A percentile compares a stretch with the other conserved stretches of the same genome.
Conservation (phyloP, 495 filamentous ascomycete genomes). For the Bacidia gigantensis region DNA sequence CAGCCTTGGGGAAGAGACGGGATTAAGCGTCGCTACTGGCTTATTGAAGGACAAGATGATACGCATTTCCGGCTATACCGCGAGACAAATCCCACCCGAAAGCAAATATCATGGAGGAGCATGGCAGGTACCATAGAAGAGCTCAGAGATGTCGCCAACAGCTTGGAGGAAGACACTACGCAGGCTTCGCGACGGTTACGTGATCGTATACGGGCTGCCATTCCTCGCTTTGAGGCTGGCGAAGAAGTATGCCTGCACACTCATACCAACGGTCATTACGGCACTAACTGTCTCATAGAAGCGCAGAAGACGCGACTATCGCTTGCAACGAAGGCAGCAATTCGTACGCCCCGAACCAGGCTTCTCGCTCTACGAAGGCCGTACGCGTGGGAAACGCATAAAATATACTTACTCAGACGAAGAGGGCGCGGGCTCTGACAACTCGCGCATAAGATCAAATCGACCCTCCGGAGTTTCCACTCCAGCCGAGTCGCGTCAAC, state of each 20-base stretch:
- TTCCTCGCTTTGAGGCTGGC: conserved; percentile 87
- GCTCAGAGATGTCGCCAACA: conserved; percentile 56
- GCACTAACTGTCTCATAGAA: conserved; percentile 44
- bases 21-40: conserved; percentile 80
- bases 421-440: conserved; percentile 66
- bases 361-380: conserved; percentile 89
- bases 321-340: conserved; percentile 67
- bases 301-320: conserved; percentile 84
- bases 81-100: conserved; percentile 71
- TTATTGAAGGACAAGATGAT: conserved; percentile 89
- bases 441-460: conserved; percentile 54
- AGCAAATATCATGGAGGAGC: conserved; percentile 78
- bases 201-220: conserved; percentile 61
- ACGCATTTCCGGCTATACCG: conserved; percentile 89
- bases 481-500: conserved; percentile 52
- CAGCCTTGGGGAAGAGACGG: conserved; percentile 91
- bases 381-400: conserved; percentile 86
- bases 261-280: not conserved
- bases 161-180: conserved; percentile 63
- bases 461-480: conserved; percentile 60
- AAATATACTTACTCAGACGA: conserved; percentile 94
- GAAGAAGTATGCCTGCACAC: conserved; percentile 56
- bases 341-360: conserved; percentile 81
- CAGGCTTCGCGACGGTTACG: conserved; percentile 64
- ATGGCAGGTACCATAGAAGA: conserved; percentile 86